Conservation (phyloP, 2,329 filamentous ascomycete genomes). For the Ophiostoma piceae region DNA sequence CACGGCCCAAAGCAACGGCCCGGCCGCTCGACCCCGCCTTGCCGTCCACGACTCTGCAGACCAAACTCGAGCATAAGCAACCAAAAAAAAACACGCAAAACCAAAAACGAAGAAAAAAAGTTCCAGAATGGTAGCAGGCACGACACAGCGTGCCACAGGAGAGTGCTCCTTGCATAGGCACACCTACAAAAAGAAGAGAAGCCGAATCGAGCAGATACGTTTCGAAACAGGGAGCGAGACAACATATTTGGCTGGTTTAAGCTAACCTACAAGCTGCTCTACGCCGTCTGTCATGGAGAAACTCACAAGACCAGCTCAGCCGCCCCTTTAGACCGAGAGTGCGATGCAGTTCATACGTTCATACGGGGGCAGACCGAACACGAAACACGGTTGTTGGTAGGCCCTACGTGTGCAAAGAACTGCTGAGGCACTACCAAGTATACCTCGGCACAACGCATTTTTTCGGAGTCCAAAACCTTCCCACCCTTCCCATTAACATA, state of each 20-base stretch:
- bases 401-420: not conserved
- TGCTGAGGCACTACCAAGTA: not conserved
- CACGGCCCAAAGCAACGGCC: not conserved
- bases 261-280: not conserved
- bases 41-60: not conserved
- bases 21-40: not conserved
- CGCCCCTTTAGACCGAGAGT: not conserved
- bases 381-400: not conserved
- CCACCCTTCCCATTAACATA: not conserved
- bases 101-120: not conserved
- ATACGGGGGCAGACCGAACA: not conserved
- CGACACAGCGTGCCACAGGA: not conserved
- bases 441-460: not conserved
- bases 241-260: not conserved
- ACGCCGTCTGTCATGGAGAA: not conserved
- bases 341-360: not conserved
- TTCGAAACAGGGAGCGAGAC: not conserved
- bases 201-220: conserved; percentile 9
- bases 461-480: not conserved
- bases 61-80: not conserved
- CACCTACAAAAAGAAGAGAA: not conserved
- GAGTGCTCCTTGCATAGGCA: not conserved
- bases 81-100: conserved; percentile 9
- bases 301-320: too few species aligned
- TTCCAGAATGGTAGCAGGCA: not conserved